These are phyloP conservation scores for Alternaria sp. DNA, from an alignment of 2,329 filamentous ascomycete species.

Conservation along the genomic window DNA sequence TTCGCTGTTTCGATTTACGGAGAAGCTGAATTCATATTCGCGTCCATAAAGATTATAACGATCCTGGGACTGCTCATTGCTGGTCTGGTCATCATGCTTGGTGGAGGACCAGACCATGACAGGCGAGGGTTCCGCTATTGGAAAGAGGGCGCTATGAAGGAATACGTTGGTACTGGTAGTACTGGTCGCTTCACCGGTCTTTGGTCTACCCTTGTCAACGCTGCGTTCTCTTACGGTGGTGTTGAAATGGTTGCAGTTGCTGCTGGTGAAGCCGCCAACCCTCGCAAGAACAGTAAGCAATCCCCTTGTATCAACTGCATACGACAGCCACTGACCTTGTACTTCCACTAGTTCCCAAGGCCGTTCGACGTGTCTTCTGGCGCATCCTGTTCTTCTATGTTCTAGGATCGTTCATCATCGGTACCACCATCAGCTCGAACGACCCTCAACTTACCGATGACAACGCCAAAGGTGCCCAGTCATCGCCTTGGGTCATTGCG, in stretches of 20 bases:
- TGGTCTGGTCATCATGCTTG: constrained; percentile 47
- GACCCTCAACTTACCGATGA: constrained; percentile 60
- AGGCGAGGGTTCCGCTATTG: constrained; percentile 71
- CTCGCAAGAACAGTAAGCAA: constrained; percentile 43
- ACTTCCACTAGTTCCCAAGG: constrained; percentile 56
- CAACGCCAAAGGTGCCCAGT: constrained; percentile 46
- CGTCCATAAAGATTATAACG: constrained; percentile 58
- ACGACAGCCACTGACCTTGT: background rate
- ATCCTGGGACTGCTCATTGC: constrained; percentile 44
- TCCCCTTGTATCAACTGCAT: constrained; percentile 48
- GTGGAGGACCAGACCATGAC: constrained; percentile 46
- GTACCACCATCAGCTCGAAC: constrained; percentile 66
- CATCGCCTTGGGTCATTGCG: constrained; percentile 66
- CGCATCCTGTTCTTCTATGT: constrained; percentile 66
- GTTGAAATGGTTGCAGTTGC: constrained; percentile 51
- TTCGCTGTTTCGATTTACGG: constrained; percentile 51
- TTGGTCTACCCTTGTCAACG: constrained; percentile 64
- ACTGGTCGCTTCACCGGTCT: constrained; percentile 71
- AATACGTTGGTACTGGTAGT: constrained; percentile 60
- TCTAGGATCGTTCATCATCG: constrained; percentile 62
- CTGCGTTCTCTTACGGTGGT: constrained; percentile 52
- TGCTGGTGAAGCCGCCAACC: constrained; percentile 48
- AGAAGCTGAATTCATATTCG: constrained; percentile 60
- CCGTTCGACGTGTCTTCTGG: constrained; percentile 63
- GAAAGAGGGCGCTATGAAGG: constrained; percentile 65